These are phyloP conservation scores for Xylaria sp. DNA, from an alignment of 2,329 filamentous ascomycete genomes.

Conservation along the genomic window DNA sequence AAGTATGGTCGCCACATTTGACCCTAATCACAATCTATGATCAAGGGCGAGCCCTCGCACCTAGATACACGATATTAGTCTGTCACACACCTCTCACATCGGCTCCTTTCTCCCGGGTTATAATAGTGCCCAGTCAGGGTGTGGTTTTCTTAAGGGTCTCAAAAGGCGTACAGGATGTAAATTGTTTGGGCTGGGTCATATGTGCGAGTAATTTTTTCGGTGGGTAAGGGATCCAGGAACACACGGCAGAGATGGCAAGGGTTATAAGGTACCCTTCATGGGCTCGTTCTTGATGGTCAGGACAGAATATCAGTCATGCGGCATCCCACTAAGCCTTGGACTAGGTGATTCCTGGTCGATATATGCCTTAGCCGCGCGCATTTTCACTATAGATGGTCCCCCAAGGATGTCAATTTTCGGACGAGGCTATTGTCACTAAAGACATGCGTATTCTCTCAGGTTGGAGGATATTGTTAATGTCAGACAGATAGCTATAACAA, in stretches of 20 bases:
- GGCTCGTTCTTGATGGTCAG: conserved; percentile 26
- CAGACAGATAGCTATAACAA: conserved; percentile 3
- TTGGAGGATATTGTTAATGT: neutral
- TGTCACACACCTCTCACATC: conserved; percentile 9
- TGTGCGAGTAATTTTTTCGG: conserved; percentile 33
- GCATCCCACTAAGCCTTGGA: conserved; percentile 10
- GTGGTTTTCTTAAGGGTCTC: conserved; percentile 26
- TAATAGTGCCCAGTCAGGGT: conserved; percentile 19
- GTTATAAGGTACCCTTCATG: conserved; percentile 33
- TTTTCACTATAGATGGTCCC: conserved; percentile 19
- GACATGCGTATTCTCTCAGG: conserved; percentile 9
- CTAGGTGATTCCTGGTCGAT: neutral
- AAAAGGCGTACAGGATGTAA: conserved; percentile 36
- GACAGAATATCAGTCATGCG: conserved; percentile 27
- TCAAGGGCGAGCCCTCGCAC: conserved; percentile 1
- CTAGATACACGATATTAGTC: conserved; percentile 6
- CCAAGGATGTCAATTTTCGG: conserved; percentile 2
- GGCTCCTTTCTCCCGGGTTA: conserved; percentile 2
- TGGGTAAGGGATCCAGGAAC: conserved; percentile 28
- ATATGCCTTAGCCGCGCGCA: neutral
- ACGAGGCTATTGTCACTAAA: conserved; percentile 9
- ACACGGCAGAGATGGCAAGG: conserved; percentile 38
- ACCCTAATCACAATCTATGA: neutral
- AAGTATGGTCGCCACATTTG: neutral
- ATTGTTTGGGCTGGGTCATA: conserved; percentile 30